Conservation (phyloP, 108 stramenopile species). For the Fragilaria crotonensis region DNA sequence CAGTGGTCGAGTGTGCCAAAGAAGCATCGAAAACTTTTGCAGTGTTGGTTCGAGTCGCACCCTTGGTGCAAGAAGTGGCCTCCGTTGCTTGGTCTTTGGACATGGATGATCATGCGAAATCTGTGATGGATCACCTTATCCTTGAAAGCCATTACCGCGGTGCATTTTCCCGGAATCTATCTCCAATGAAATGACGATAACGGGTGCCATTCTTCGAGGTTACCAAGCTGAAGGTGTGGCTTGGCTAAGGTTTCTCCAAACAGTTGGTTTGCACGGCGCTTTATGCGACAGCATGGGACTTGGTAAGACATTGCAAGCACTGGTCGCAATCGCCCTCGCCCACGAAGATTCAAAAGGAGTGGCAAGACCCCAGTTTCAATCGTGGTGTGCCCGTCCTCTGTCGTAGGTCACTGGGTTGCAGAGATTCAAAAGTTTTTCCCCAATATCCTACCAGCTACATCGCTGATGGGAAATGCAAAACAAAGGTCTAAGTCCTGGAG, state of each 20-base stretch:
- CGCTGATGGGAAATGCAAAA: constrained; percentile 33
- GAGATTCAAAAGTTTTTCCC: constrained; percentile 72
- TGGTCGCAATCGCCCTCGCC: constrained; percentile 55
- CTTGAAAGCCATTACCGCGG: constrained; percentile 66
- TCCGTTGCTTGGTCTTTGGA: constrained; percentile 1
- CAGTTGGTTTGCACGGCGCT: constrained; percentile 66
- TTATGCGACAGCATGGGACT: constrained; percentile 88
- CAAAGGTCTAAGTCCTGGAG: constrained; percentile 8
- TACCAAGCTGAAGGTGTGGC: constrained; percentile 85
- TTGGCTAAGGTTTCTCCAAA: constrained; percentile 81
- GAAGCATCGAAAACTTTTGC: constrained; percentile 66
- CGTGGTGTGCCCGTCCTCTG: constrained; percentile 77
- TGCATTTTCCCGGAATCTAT: constrained; percentile 42
- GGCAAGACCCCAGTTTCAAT: constrained; percentile 25
- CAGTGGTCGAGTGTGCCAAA: constrained; percentile 43
- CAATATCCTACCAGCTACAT: constrained; percentile 37
- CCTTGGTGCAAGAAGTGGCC: constrained; percentile 41
- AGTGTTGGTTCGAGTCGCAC: constrained; percentile 64
- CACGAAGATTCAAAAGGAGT: constrained; percentile 14
- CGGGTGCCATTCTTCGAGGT: constrained; percentile 42
- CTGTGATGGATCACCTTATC: constrained; percentile 79
- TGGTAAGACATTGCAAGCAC: constrained; percentile 75
- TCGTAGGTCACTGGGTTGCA: constrained; percentile 77
- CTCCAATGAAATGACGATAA: constrained; percentile 17
- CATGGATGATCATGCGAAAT: constrained; percentile 17